Percentiles rank a stretch among this genome's conserved stretches.
Conservation (phyloP, 2,329 filamentous ascomycete genomes). For the Chaetomiaceae sp. region DNA sequence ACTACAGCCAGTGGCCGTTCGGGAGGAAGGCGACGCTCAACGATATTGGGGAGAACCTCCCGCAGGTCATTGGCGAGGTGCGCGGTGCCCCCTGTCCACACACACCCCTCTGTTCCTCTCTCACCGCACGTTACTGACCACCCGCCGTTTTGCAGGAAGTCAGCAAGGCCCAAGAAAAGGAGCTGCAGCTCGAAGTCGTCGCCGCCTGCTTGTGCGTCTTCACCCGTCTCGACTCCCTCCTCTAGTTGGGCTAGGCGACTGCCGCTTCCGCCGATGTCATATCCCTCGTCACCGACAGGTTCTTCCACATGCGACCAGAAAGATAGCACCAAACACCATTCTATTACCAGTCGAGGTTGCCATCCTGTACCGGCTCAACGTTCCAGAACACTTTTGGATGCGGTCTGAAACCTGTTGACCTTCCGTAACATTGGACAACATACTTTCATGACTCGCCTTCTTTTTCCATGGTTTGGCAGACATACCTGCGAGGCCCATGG, state of each 20-base stretch:
- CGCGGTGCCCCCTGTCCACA: slow-evolving; percentile 16
- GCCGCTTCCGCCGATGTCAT: too few species aligned
- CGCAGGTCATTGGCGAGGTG: slow-evolving; percentile 74
- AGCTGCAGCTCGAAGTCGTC: slow-evolving; percentile 94
- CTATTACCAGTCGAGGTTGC: too few species aligned
- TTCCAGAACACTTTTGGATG: too few species aligned
- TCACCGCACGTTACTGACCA: neutral
- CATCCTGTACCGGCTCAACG: too few species aligned
- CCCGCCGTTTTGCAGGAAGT: slow-evolving; percentile 52
- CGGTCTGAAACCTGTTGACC: too few species aligned
- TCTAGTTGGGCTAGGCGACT: slow-evolving; percentile 45
- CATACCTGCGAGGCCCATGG: too few species aligned
- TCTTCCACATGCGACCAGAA: too few species aligned
- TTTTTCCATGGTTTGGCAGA: too few species aligned
- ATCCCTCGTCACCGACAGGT: too few species aligned
- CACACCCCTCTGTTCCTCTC: neutral
- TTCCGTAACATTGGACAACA: too few species aligned
- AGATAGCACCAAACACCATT: too few species aligned
- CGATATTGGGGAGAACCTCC: slow-evolving; percentile 87
- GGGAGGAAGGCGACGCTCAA: slow-evolving; percentile 71
- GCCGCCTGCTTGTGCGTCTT: slow-evolving; percentile 96
- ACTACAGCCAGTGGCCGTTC: slow-evolving; percentile 98
- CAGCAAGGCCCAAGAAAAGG: slow-evolving; percentile 80
- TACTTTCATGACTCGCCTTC: too few species aligned
- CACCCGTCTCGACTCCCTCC: slow-evolving; percentile 89